Conservation (phyloP, 2,329 filamentous ascomycete species). For the Calonectria ilicicola region DNA sequence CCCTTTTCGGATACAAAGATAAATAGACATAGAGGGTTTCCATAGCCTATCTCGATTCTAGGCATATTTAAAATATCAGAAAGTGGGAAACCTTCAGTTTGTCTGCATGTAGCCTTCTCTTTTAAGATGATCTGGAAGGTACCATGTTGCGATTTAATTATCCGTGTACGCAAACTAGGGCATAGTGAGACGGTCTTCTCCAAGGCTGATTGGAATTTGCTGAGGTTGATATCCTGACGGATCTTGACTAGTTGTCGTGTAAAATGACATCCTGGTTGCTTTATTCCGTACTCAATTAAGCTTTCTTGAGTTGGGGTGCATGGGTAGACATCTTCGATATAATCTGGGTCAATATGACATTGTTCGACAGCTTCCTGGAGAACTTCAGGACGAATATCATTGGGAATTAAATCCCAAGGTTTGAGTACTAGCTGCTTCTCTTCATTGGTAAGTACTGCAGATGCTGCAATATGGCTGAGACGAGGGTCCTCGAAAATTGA, state of each 20-base stretch:
- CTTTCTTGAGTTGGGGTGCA: background rate
- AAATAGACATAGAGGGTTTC: background rate
- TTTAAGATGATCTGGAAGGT: background rate
- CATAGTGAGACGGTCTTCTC: background rate
- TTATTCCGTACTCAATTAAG: background rate
- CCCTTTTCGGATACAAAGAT: background rate
- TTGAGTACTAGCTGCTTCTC: background rate
- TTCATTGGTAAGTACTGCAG: background rate
- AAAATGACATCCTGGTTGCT: background rate
- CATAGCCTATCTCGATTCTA: background rate
- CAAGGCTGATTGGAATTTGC: background rate
- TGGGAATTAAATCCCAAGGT: background rate
- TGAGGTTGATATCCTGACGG: background rate
- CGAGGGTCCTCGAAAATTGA: constrained; percentile 9
- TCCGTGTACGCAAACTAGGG: background rate
- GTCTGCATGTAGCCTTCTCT: background rate
- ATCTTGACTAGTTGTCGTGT: background rate
- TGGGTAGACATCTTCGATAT: constrained; percentile 1
- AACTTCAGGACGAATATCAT: background rate
- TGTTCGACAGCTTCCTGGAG: background rate
- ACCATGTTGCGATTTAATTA: background rate
- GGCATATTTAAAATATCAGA: background rate
- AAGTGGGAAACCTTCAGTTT: background rate
- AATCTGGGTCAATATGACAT: background rate
- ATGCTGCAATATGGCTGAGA: background rate